Evolutionary conservation across 257 asterid genomes (phyloP).

Genomic region (Phtheirospermum japonicum): DNA sequence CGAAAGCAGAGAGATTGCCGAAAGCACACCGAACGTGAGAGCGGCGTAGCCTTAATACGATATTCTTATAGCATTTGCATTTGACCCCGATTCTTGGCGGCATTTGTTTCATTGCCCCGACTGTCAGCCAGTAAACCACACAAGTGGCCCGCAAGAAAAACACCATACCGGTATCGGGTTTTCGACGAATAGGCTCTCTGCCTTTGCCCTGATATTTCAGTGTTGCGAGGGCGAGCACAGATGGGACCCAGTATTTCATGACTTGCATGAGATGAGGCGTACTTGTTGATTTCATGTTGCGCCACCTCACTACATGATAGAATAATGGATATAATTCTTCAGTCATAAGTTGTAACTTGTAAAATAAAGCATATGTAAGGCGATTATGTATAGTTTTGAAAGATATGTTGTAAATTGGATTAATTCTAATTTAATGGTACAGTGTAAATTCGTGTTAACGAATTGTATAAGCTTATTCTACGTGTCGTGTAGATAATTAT

Average conservation of each 20-base stretch:
- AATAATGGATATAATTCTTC: too few relatives aligned
- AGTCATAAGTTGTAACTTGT: too few relatives aligned
- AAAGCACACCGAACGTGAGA: constrained; percentile 2
- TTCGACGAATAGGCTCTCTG: background rate
- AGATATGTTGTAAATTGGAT: too few relatives aligned
- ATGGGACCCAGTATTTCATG: constrained; percentile 19
- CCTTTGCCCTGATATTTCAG: constrained; percentile 3
- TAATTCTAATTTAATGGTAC: too few relatives aligned
- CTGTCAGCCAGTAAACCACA: constrained; percentile 23
- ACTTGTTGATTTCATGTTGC: too few relatives aligned
- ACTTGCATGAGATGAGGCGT: constrained; percentile 1
- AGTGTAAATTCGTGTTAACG: too few relatives aligned
- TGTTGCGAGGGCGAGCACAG: background rate
- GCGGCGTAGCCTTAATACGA: background rate
- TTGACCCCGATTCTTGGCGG: too few relatives aligned
- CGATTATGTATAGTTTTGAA: too few relatives aligned
- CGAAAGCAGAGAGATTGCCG: background rate
- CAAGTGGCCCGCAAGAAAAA: constrained; percentile 10
- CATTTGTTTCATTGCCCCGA: background rate
- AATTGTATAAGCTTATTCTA: too few relatives aligned
- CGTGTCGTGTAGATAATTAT: too few relatives aligned
- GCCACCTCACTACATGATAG: too few relatives aligned
- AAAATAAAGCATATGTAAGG: too few relatives aligned
- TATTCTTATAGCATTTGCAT: background rate
- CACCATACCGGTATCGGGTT: constrained; percentile 8